Evolutionary conservation across 805 yeast genomes (phyloP), one percentile per base, ranked within the genome.

Genomic region (Osmozyma mogii): DNA sequence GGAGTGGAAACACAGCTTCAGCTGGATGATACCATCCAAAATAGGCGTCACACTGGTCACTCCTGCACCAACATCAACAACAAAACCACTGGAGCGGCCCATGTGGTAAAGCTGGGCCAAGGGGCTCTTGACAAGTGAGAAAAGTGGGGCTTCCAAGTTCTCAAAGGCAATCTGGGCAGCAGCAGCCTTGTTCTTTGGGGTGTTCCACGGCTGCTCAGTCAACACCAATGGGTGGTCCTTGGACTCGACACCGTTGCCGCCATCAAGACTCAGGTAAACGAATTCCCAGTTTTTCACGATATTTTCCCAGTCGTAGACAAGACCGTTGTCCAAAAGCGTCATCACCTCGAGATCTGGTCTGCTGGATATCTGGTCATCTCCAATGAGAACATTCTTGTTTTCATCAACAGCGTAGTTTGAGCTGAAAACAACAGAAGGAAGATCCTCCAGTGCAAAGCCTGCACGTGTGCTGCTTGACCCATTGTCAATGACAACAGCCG

Each of bases 21-120:
- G 58, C 30, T 80, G 68, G 29, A 84, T 70, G 10, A 72, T 68
- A 22, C 95, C 95, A 44, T 82, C 87, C 37, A 74, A 57, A 12
- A 84, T 70, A 7, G 94, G 94, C 0, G 92, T 80, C 7, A 84
- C 83, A 18, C 78, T 68, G 11, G 79, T 68, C 4, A 73, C 70
- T 3, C 79, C 65, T 7, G 82, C 66, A 3, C 95, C 96, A 25
- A 87, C 56, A 50, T 88, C 95, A 15, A 87, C 68, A 6, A 87
- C 84, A 35, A 88, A 62, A 4, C 89, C 85, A 8, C 81, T 78
- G 15, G 83, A 70, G 47, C 77, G 75, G 2, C 94, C 89, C 40
- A 77, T 64, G n/a, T 87, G 78, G 49, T 81, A 79, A 3, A 84
- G 71, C 27, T 77, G 78, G 20, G 89, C 82, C 31, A 88, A 57